Evolutionary conservation across 495 filamentous ascomycete species (phyloP).

Genomic region (Trichocladium uniseriatum): DNA sequence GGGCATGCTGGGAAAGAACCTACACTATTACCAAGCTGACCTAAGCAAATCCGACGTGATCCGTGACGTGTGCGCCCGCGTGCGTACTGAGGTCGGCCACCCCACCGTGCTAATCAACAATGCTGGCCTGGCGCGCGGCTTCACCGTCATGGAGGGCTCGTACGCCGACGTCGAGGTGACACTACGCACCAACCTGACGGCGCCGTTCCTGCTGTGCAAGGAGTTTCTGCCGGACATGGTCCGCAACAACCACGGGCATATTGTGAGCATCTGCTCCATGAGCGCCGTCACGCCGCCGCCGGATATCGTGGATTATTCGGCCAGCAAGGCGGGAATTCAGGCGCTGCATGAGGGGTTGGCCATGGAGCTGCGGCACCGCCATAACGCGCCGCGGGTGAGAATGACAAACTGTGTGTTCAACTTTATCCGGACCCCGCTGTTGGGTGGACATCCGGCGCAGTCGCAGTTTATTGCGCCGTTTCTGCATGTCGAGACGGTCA

Average conservation of each 20-base stretch:
- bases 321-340: conserved; percentile 17
- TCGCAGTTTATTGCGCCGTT: conserved; percentile 27
- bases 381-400: conserved; percentile 27
- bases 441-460: conserved; percentile 21
- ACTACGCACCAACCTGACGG: conserved; percentile 17
- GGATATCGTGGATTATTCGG: conserved; percentile 17
- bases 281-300: conserved; percentile 13
- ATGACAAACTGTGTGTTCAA: conserved; percentile 24
- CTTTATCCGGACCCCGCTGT: conserved; percentile 30
- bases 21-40: conserved; percentile 21
- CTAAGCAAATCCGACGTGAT: conserved; percentile 15
- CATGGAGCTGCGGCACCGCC: conserved; percentile 14
- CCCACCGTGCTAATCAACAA: conserved; percentile 25
- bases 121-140: conserved; percentile 17
- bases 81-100: conserved; percentile 18
- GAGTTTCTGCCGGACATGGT: conserved; percentile 24
- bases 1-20: background rate
- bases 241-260: conserved; percentile 17
- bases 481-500: conserved; percentile 31
- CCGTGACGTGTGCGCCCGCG: conserved; percentile 7
- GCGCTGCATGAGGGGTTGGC: conserved; percentile 17
- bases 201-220: conserved; percentile 22
- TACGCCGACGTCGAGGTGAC: conserved; percentile 22
- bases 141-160: conserved; percentile 15
- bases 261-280: conserved; percentile 19